Evolutionary conservation across 73 alveolate genomes (phyloP), one percentile per base, ranked within the genome.

Genomic region (Blepharisma japonicum): DNA sequence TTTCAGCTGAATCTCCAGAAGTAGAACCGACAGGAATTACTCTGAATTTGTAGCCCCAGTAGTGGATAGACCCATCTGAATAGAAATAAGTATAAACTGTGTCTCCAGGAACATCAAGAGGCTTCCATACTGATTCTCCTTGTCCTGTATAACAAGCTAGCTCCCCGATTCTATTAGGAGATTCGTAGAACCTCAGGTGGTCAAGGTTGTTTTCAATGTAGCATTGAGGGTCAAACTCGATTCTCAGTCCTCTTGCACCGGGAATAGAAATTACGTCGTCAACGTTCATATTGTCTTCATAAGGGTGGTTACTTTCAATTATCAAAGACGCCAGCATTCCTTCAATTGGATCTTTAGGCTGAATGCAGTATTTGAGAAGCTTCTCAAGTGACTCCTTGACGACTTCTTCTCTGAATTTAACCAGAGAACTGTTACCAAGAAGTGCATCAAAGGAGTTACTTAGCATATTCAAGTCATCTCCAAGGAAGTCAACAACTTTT

Each of bases 21-120:
- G 18, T 53, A n/a, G 68, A 20, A 3, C 18, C 23, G 61, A 70
- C 61, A 7, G 80, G 80, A 70, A 45, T 70, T 7, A 70, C 80
- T 2, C 5, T 45, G 46, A 70, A 70, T 45, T 70, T 70, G 5
- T 70, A 70, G n/a, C 80, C 80, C 80, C 80, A 70, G 27, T 70
- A 39, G n/a, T 14, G 55, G 27, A 39, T 6, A 39, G 80, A 70
- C 20, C 80, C 80, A 70, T 70, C 80, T 7, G 76, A 39, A 45
- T 70, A 80, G 61, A 70, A 70, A 70, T 70, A 70, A n/a, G 42
- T 9, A 70, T 70, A 54, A 70, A 70, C 80, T 1, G 66, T 45
- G 5, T 70, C 80, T 18, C 80, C 61, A 7, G 20, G 68, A 14
- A 70, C 66, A 2, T 70, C 80, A 70, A 70, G 27, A 45, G 56